These are phyloP conservation scores for Phytopythium chamaehyphon DNA, from an alignment of 352 stramenopile species.

Conservation along the genomic window DNA sequence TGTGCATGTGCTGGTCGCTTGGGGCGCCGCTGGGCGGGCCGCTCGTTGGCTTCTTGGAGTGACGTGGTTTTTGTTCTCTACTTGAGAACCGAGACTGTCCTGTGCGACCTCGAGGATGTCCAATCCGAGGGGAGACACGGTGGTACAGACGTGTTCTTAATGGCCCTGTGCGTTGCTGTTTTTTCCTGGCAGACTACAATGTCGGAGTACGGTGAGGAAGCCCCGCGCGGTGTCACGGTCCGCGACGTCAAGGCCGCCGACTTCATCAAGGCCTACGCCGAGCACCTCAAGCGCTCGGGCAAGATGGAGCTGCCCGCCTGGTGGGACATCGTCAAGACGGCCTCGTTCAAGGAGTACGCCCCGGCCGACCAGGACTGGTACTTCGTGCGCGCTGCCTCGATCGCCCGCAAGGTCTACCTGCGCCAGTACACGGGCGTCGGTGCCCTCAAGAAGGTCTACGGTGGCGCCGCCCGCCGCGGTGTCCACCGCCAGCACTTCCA, in stretches of 20 bases:
- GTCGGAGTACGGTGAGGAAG: conserved; percentile 75
- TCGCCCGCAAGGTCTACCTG: conserved; percentile 98
- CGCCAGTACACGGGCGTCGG: conserved; percentile 95
- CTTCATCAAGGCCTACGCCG: conserved; percentile 98
- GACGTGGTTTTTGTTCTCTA: conserved; percentile 72
- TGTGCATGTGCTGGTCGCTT: conserved; percentile 7
- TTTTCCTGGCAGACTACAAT: conserved; percentile 60
- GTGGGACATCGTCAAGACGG: conserved; percentile 98
- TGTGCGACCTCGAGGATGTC: conserved; percentile 51
- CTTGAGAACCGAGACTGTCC: conserved; percentile 89
- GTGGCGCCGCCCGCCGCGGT: conserved; percentile 90
- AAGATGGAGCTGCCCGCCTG: conserved; percentile 98
- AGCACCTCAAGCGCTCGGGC: conserved; percentile 98
- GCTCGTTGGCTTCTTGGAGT: conserved; percentile 19
- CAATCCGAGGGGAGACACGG: conserved; percentile 38
- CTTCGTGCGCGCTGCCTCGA: conserved; percentile 97
- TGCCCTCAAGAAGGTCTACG: conserved; percentile 97
- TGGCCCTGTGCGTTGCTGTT: conserved; percentile 19
- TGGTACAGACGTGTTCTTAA: conserved; percentile 93
- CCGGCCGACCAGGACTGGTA: conserved; percentile 98
- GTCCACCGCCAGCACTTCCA: conserved; percentile 95
- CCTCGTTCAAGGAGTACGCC: conserved; percentile 97
- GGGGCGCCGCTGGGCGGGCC: neutral
- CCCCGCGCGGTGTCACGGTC: conserved; percentile 93
- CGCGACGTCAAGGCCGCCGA: conserved; percentile 95